Evolutionary conservation across 305 asterid genomes (phyloP), one percentile per base, ranked within the genome.

Genomic region (Lippia alba): DNA sequence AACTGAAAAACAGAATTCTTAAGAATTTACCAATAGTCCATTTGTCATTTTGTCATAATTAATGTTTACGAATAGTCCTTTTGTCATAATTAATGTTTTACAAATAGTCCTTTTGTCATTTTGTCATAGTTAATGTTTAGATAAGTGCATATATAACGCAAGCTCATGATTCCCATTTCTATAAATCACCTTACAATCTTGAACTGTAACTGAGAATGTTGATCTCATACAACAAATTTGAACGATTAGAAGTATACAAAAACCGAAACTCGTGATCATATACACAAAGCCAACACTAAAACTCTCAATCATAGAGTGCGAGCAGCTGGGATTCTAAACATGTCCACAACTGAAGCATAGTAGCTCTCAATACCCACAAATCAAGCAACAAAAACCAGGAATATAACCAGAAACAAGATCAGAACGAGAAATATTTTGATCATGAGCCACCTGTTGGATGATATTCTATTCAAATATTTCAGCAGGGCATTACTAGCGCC

Each of bases 361-460:
- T 33, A 73, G 20, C 20, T 45, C 12, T 41, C 61, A 17, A 56
- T 20, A 44, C 74, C 9, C 48, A 30, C 20, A 41, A 40, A 78
- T 83, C 80, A 91, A 48, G 89, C 89, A 2, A 91, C 84, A 70
- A 89, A 89, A 62, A 86, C 81, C 44, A 91, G 76, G 75, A 89
- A 91, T 69, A 91, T 67, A 68, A 76, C 39, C 46, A 91, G 76
- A 74, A 91, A 91, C 6, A 86, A 66, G 64, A 91, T 80, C 18
- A 87, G 67, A 68, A 89, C 66, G 18, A 89, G 79, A 64, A 91
- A 89, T 61, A 91, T 34, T 80, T 91, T 91, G 73, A 91, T 77
- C 95, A 91, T 62, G 67, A 91, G 85, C 94, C 85, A 87, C 82
- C 95, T 72, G 82, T 91, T 91, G 61, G 97, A 84, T 49, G 95